Conservation (phyloP, 2,329 filamentous ascomycete genomes). For the Leptoxyphium fumago region DNA sequence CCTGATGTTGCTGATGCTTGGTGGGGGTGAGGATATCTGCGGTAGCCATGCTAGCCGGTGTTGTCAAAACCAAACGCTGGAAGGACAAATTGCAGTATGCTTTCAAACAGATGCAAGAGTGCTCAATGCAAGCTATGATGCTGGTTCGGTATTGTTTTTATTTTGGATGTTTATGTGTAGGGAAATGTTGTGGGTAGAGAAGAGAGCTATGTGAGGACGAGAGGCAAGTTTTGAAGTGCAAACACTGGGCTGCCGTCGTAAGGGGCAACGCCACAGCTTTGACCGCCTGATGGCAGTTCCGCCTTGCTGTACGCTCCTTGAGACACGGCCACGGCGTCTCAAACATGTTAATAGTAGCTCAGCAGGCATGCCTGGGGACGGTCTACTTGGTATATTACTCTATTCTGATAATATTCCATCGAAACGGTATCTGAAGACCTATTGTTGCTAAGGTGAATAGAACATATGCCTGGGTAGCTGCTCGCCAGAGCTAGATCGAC, state of each 20-base stretch:
- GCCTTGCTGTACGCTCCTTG: too few species aligned
- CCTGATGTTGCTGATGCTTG: constrained; percentile 78
- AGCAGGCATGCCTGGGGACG: too few species aligned
- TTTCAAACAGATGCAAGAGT: constrained; percentile 23
- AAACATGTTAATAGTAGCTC: too few species aligned
- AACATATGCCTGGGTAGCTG: too few species aligned
- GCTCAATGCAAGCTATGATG: constrained; percentile 12
- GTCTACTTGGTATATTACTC: too few species aligned
- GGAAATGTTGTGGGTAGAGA: constrained; percentile 11
- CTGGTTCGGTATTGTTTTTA: constrained; percentile 5
- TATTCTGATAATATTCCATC: too few species aligned
- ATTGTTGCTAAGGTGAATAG: too few species aligned
- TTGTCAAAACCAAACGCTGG: constrained; percentile 19
- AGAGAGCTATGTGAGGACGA: neutral
- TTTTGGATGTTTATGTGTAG: constrained; percentile 8
- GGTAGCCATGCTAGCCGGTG: constrained; percentile 48
- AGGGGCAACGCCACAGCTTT: neutral
- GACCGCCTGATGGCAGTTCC: too few species aligned
- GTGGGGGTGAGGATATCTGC: constrained; percentile 72
- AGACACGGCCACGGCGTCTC: too few species aligned
- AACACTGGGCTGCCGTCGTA: neutral
- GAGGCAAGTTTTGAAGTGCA: neutral
- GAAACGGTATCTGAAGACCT: too few species aligned
- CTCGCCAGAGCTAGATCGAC: too few species aligned
- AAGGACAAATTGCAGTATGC: constrained; percentile 23